Base-by-base conservation (phyloP, 2,329 filamentous ascomycete genomes). In the Aspergillus phoenicis region DNA sequence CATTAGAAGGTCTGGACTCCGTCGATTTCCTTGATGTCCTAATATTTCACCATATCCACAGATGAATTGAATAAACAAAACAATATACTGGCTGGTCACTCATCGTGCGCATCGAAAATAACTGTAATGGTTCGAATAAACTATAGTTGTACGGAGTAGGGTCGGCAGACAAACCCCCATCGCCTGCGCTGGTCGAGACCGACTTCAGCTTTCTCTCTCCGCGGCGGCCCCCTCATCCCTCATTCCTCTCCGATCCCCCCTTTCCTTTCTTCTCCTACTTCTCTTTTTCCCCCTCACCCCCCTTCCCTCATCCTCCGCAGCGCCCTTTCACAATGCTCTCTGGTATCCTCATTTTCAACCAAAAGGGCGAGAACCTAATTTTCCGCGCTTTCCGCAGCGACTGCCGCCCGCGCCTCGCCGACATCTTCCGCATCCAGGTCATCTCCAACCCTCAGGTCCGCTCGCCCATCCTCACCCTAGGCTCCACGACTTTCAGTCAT, bases 361-460 rank as follows among this genome's bases (percentile, higher is more conserved):
- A 99, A 79, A 99, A 99, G 82, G 95, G 95, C 81, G 95, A 99
- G 83, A 97, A 99, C 80, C 91, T 99, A 75, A 99, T 99, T 79
- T 97, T 99, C 83, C 92, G 95, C 75, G 93, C 95, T 72, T 99
- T 99, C 81, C 93, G 95, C 74, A 97, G 97, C 77, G 96, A 99
- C 82, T 98, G 95, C 81, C 92, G 96, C 60, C 95, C 95, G 58
- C 92, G 95, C 57, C 90, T 99, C 66, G 95, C 95, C 81, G 95
- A 99, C 76, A 94, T 99, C 81, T 99, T 99, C 81, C 93, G 95
- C 79, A 99, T 99, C 78, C 95, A 99, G 77, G 94, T 99, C 81
- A 98, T 99, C 77, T 97, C 93, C 71, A 99, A 99, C 77, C 89
- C 95, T 57, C 93, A 97, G 78, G 95, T 99, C 62, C 92, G 96